A percentile compares a stretch with the other conserved stretches of the same genome.
These are phyloP conservation scores for Lycium ferocissimum DNA, from an alignment of 257 asterid genomes.

Conservation along the genomic window DNA sequence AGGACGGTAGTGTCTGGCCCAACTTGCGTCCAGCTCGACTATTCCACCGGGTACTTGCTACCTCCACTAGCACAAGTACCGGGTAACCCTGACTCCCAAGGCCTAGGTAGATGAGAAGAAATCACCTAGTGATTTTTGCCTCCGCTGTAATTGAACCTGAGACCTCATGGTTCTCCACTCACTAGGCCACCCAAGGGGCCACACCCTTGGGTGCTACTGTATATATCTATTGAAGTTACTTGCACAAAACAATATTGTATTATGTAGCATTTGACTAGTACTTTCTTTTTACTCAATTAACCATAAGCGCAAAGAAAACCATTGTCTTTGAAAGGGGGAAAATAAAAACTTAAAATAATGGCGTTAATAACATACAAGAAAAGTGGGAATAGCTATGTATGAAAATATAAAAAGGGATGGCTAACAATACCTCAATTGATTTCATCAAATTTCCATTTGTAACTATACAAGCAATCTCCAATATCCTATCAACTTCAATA, in stretches of 20 bases:
- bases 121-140: neutral
- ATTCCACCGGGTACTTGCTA: neutral
- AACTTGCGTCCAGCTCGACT: neutral
- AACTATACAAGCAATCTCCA: slow-evolving; percentile 96
- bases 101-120: neutral
- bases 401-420: neutral
- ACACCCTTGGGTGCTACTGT: neutral
- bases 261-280: neutral
- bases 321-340: slow-evolving; percentile 11
- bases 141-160: neutral
- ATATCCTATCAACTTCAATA: slow-evolving; percentile 76
- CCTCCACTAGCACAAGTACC: neutral
- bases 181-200: too few species aligned
- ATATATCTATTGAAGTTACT: neutral
- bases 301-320: neutral
- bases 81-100: neutral
- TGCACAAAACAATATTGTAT: neutral
- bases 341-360: neutral
- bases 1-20: neutral
- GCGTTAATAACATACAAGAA: neutral
- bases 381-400: neutral
- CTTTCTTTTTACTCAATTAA: neutral
- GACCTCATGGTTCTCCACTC: neutral
- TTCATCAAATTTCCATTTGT: slow-evolving; percentile 85
- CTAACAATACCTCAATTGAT: slow-evolving; percentile 65